A percentile compares a stretch with the other conserved stretches of the same genome.
Conservation (phyloP, 495 filamentous ascomycete genomes). For the Penicillium egyptiacum region DNA sequence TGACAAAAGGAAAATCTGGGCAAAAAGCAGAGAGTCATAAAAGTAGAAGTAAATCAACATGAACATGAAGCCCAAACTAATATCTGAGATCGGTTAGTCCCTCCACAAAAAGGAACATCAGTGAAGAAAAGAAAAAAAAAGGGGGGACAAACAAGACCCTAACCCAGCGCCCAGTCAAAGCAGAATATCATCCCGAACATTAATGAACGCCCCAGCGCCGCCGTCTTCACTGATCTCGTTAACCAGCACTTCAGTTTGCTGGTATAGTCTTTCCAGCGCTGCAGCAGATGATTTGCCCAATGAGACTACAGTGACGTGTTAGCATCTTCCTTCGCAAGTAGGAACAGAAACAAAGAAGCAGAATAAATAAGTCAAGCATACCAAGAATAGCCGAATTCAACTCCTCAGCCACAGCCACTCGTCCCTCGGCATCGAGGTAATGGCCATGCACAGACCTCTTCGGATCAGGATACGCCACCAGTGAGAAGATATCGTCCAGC, state of each 20-base stretch:
- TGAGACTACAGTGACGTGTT: conserved; percentile 58
- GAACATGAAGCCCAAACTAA: neutral
- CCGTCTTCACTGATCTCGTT: conserved; percentile 80
- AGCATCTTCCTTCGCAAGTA: neutral
- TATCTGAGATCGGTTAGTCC: neutral
- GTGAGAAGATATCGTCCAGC: conserved; percentile 81
- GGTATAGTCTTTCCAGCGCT: conserved; percentile 80
- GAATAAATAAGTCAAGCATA: conserved; percentile 37
- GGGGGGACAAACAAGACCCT: neutral
- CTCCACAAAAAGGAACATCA: neutral
- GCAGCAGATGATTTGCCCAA: conserved; percentile 87
- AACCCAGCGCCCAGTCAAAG: conserved; percentile 26
- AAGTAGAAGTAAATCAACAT: neutral
- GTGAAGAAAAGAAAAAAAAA: neutral
- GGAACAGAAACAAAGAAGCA: neutral
- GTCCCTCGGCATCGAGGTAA: conserved; percentile 71
- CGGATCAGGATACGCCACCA: conserved; percentile 85
- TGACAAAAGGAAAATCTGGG: neutral
- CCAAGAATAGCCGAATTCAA: conserved; percentile 91
- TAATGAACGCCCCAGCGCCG: conserved; percentile 84
- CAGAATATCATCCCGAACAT: conserved; percentile 67
- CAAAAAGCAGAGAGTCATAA: neutral
- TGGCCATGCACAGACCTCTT: conserved; percentile 70
- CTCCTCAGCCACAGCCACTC: conserved; percentile 86
- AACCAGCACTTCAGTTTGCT: conserved; percentile 83